Evolutionary conservation across 2,329 filamentous ascomycete species (phyloP), one percentile per base, ranked within the genome.

Genomic region (Paecilomyces sp.): DNA sequence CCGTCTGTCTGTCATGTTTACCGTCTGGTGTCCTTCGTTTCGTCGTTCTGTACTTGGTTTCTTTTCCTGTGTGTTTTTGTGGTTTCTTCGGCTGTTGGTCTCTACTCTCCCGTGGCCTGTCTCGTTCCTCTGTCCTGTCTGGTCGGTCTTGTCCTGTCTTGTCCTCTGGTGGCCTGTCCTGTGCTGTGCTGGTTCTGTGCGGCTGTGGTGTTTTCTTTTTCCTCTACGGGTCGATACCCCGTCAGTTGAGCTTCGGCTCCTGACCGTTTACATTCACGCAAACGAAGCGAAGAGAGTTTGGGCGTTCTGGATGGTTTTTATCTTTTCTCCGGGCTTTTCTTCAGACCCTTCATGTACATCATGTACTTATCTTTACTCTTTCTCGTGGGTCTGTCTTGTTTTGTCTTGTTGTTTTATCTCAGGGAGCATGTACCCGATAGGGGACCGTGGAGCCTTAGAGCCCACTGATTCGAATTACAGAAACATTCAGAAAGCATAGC

Each of bases 221-320:
- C 8, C 22, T 53, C 22, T 53, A 30, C 51, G 28, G 28, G 51
- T 62, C 41, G 61, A 64, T 64, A 67, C 64, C 64, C 64, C 63
- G 64, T 66, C 65, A 61, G 65, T 62, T 41, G 63, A 62, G 63
- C 60, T 60, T 57, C 12, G 51, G 63, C 65, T 67, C 63, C 63
- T 67, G 65, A 62, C 64, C 55, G 41, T 58, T 57, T 51, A 52
- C 51, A 55, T 28, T 31, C 34, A 33, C 31, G 11, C 11, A 33
- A 33, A 33, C 31, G 11, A 47, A 47, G 41, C 41, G 41, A 18
- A 8, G 41, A 47, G 41, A 47, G 41, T 47, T 47, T 47, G n/a
- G 41, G 41, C 41, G 41, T 47, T 47, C n/a, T 5, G 13, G 36
- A 15, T n/a, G 13, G 4, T 47, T 18, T 1, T 33, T 33, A 8